Evolutionary conservation across 345 rosid species (phyloP).

Genomic region (Gossypium rotundifolium): DNA sequence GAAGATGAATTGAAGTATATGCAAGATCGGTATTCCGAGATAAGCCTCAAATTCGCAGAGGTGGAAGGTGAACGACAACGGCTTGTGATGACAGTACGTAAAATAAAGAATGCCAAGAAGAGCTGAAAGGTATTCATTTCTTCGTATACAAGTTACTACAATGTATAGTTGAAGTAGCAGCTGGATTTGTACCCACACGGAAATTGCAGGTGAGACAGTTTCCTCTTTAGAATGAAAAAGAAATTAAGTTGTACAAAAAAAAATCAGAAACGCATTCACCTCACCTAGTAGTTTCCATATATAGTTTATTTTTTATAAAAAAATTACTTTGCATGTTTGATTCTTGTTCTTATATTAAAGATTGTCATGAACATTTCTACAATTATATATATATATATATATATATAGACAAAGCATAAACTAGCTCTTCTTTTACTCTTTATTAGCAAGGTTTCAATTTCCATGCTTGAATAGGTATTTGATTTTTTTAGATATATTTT

Average conservation of each 20-base stretch:
- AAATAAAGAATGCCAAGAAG: conserved; percentile 59
- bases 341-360: conserved; percentile 2
- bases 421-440: neutral
- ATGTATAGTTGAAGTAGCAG: conserved; percentile 34
- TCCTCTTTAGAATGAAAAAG: conserved; percentile 20
- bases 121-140: conserved; percentile 21
- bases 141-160: conserved; percentile 22
- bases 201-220: conserved; percentile 11
- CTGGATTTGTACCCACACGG: conserved; percentile 3
- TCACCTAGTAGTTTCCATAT: conserved; percentile 13
- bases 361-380: conserved; percentile 4
- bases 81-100: conserved; percentile 81
- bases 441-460: neutral
- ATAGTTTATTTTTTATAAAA: conserved; percentile 1
- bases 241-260: conserved; percentile 35
- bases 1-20: conserved; percentile 79
- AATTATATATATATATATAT: conserved; percentile 9
- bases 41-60: conserved; percentile 90
- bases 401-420: neutral
- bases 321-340: neutral
- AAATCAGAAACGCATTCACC: neutral
- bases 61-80: conserved; percentile 98
- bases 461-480: neutral
- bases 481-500: too few species aligned
- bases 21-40: conserved; percentile 83